Conservation (phyloP, 352 stramenopile species). For the Globisporangium recalcitrans region DNA sequence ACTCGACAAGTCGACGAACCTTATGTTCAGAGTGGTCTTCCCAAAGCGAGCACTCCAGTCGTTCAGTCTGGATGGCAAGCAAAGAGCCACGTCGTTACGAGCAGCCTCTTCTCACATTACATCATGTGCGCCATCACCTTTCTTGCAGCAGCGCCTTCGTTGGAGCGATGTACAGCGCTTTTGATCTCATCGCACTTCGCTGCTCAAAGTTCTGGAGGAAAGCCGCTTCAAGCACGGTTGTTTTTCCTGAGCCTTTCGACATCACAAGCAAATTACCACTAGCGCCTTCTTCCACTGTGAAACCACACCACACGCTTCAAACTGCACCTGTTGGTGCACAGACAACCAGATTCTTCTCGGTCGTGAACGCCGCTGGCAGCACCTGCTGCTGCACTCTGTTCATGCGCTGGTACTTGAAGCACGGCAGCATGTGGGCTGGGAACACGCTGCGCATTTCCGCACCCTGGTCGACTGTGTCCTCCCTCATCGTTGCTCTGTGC, state of each 20-base stretch:
- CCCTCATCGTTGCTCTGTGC: slow-evolving; percentile 7
- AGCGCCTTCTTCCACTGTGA: not conserved
- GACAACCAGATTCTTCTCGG: slow-evolving; percentile 33
- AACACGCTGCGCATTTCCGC: slow-evolving; percentile 27
- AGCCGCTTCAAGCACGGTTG: slow-evolving; percentile 35
- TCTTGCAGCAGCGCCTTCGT: slow-evolving; percentile 45
- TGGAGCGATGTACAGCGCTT: slow-evolving; percentile 42
- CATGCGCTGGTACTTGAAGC: slow-evolving; percentile 39
- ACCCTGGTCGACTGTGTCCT: not conserved
- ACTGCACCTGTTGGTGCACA: slow-evolving; percentile 35
- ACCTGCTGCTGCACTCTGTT: slow-evolving; percentile 39
- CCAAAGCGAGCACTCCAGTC: slow-evolving; percentile 42
- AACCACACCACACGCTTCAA: not conserved
- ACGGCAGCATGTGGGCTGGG: slow-evolving; percentile 28
- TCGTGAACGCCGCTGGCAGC: slow-evolving; percentile 28
- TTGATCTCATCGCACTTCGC: slow-evolving; percentile 9
- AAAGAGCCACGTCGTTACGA: not conserved
- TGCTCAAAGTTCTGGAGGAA: slow-evolving; percentile 33
- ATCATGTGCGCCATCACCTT: slow-evolving; percentile 16
- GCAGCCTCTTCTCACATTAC: not conserved
- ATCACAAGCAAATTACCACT: not conserved
- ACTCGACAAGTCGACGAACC: slow-evolving; percentile 34
- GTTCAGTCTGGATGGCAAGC: slow-evolving; percentile 15
- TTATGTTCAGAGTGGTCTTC: slow-evolving; percentile 21
- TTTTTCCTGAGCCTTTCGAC: slow-evolving; percentile 41